phyloP scores from a whole-genome alignment of 768 basidiomycete genomes.

The Psilocybe sp. region DNA sequence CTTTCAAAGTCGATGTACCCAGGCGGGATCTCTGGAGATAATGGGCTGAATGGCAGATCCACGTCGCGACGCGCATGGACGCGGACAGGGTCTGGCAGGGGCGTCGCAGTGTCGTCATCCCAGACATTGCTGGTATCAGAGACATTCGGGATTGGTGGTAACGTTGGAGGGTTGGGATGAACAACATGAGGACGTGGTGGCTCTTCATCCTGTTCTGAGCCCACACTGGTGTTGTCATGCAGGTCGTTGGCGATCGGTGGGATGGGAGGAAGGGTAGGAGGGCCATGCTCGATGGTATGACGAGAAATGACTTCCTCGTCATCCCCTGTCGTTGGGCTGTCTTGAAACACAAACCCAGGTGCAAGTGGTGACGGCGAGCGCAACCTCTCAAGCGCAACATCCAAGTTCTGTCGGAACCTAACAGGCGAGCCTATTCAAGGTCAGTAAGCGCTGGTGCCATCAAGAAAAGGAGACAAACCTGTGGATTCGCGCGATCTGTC shows the following conservation, averaged over 20 bases:
- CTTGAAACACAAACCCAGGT: slow-evolving; percentile 17
- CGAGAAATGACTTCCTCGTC: background rate
- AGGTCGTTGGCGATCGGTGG: slow-evolving; percentile 1
- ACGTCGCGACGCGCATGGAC: no score
- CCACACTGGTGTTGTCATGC: background rate
- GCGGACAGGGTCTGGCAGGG: background rate
- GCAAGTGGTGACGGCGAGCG: slow-evolving; percentile 28
- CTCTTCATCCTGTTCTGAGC: background rate
- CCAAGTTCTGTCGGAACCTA: slow-evolving; percentile 29
- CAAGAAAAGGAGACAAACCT: background rate
- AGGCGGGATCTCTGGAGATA: background rate
- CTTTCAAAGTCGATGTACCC: background rate
- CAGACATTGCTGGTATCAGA: slow-evolving; percentile 6
- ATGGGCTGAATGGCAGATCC: background rate
- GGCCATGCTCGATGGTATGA: slow-evolving; percentile 1
- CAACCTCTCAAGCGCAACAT: slow-evolving; percentile 32
- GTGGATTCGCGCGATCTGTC: background rate
- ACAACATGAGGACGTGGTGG: background rate
- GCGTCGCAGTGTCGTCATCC: background rate
- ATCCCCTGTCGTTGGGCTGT: slow-evolving; percentile 2
- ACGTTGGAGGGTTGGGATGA: slow-evolving; percentile 17
- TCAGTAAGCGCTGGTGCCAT: background rate
- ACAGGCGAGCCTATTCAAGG: background rate
- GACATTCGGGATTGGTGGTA: slow-evolving; percentile 22
- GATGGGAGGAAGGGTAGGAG: slow-evolving; percentile 5